A percentile compares a stretch with the other conserved stretches of the same genome.
phyloP scores from a whole-genome alignment of 2,329 filamentous ascomycete genomes.

The Meredithiella fracta region DNA sequence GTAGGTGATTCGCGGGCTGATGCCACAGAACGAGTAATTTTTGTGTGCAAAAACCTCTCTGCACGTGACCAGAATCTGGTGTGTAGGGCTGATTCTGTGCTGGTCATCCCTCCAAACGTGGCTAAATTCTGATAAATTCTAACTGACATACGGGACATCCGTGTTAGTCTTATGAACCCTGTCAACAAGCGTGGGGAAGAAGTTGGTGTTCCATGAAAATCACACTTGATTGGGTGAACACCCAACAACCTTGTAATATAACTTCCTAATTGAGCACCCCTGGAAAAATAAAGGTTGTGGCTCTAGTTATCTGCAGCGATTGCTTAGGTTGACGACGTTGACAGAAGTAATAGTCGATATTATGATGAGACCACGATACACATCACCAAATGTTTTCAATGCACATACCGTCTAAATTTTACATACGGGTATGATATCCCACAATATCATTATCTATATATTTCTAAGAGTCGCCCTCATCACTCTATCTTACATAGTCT shows the following conservation, averaged over 20 bases:
- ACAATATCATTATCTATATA: too few relatives aligned
- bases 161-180: background rate
- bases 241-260: conserved; percentile 2
- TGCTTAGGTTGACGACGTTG: too few relatives aligned
- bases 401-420: background rate
- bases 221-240: conserved; percentile 7
- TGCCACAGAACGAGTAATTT: conserved; percentile 15
- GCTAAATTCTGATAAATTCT: background rate
- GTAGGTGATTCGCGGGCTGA: conserved; percentile 14
- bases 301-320: background rate
- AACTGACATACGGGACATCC: background rate
- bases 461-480: too few relatives aligned
- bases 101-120: background rate
- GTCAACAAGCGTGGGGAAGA: background rate
- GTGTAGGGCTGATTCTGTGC: conserved; percentile 5
- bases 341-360: too few relatives aligned
- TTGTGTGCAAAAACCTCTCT: conserved; percentile 15
- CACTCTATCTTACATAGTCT: too few relatives aligned
- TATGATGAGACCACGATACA: too few relatives aligned
- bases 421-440: too few relatives aligned
- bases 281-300: background rate
- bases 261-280: conserved; percentile 4
- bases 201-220: background rate
- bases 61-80: conserved; percentile 12
- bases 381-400: background rate